Evolutionary conservation across 2,329 filamentous ascomycete species (phyloP).

Genomic region (Ilyonectria destructans): DNA sequence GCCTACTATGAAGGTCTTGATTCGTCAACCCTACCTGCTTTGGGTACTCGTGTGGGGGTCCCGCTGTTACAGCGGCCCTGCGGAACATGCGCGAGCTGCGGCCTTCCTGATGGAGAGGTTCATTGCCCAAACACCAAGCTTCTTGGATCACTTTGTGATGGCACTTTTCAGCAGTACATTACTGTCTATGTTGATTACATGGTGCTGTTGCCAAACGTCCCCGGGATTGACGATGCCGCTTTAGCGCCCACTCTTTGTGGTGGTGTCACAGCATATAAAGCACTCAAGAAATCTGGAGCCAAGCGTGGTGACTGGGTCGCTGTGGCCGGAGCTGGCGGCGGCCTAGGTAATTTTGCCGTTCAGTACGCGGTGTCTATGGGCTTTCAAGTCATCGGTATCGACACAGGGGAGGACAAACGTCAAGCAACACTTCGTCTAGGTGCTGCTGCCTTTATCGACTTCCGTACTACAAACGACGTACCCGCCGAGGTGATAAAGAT

Average conservation of each 20-base stretch:
- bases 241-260: neutral
- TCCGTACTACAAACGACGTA: neutral
- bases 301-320: neutral
- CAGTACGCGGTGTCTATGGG: neutral
- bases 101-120: too few species aligned
- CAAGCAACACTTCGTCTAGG: neutral
- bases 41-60: too few species aligned
- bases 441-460: neutral
- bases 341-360: neutral
- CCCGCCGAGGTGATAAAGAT: neutral
- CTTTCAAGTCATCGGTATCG: neutral
- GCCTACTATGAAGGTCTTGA: too few species aligned
- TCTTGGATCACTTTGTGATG: too few species aligned
- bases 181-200: too few species aligned
- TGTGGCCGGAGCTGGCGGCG: neutral
- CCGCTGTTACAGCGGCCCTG: too few species aligned
- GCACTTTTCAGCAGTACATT: too few species aligned
- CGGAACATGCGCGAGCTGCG: too few species aligned
- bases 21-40: too few species aligned
- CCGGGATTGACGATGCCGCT: neutral
- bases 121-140: too few species aligned
- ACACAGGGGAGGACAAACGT: neutral
- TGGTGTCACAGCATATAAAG: neutral
- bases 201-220: too few species aligned
- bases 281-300: neutral